Conservation (phyloP, 2,329 filamentous ascomycete genomes). For the Tolypocladium pustulatum region DNA sequence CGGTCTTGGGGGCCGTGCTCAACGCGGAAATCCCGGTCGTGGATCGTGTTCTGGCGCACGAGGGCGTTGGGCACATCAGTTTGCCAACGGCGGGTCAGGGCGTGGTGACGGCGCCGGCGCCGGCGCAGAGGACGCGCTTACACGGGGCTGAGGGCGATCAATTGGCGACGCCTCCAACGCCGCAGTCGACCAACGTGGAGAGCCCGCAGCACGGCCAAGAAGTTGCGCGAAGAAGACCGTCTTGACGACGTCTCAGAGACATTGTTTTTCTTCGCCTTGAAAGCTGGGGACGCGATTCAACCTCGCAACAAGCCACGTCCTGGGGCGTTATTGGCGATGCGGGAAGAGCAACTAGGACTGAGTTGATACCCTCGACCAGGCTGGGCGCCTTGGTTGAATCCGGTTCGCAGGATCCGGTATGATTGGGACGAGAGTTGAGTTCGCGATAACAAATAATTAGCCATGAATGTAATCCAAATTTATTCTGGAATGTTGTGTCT, state of each 20-base stretch:
- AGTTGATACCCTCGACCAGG: background rate
- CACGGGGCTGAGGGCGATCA: background rate
- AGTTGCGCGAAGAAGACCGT: background rate
- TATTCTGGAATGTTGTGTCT: too few relatives aligned
- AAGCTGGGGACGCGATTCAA: too few relatives aligned
- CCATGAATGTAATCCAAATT: too few relatives aligned
- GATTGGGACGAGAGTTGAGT: too few relatives aligned
- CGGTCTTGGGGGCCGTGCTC: background rate
- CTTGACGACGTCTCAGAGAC: background rate
- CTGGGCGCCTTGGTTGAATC: background rate
- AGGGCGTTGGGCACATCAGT: conserved; percentile 1
- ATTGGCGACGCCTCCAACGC: background rate
- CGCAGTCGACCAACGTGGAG: background rate
- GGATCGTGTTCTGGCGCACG: background rate
- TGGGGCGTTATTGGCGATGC: background rate
- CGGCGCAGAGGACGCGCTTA: background rate
- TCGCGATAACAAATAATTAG: too few relatives aligned
- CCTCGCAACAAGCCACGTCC: too few relatives aligned
- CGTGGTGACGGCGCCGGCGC: background rate
- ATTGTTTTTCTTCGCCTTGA: too few relatives aligned
- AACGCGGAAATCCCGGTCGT: conserved; percentile 1
- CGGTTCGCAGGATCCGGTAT: background rate
- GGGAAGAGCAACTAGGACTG: background rate
- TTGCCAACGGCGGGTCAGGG: background rate
- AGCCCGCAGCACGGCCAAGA: background rate